Conservation (phyloP, 164 flowering plant genomes). For the Tinospora cordifolia region DNA sequence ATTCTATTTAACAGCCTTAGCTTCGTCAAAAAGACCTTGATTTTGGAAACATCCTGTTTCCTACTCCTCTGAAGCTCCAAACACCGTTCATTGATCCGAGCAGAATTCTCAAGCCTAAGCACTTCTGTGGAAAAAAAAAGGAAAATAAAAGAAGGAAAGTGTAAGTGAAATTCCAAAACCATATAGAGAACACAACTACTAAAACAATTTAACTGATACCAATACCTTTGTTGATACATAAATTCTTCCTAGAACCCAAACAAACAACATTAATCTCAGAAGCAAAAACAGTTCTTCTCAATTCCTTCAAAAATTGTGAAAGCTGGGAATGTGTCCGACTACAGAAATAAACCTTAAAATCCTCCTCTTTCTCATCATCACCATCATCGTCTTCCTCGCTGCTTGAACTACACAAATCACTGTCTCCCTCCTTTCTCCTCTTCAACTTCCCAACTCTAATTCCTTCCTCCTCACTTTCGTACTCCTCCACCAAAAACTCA, state of each 20-base stretch:
- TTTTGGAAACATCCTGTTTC: slow-evolving; percentile 46
- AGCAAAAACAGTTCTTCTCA: slow-evolving; percentile 64
- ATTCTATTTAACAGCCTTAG: background rate
- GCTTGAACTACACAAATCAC: slow-evolving; percentile 36
- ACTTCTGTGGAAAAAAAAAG: slow-evolving; percentile 44
- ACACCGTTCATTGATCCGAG: slow-evolving; percentile 71
- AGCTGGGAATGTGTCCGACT: slow-evolving; percentile 98
- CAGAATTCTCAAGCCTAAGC: slow-evolving; percentile 50
- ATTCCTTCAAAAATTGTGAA: slow-evolving; percentile 85
- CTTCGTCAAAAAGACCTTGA: slow-evolving; percentile 35
- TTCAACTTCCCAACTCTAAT: slow-evolving; percentile 28
- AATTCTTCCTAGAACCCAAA: slow-evolving; percentile 83
- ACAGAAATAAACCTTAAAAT: slow-evolving; percentile 70
- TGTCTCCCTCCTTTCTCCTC: slow-evolving; percentile 39
- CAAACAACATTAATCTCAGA: slow-evolving; percentile 51
- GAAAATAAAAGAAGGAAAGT: background rate
- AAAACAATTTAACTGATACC: background rate
- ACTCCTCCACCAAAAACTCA: slow-evolving; percentile 77
- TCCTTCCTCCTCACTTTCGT: slow-evolving; percentile 74
- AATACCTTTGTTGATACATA: slow-evolving; percentile 85
- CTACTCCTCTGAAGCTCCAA: slow-evolving; percentile 82
- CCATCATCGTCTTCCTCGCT: slow-evolving; percentile 52
- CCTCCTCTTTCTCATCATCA: slow-evolving; percentile 34
- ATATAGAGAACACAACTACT: background rate
- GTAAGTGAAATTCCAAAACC: background rate